phyloP scores from a whole-genome alignment of 2,329 filamentous ascomycete species.

The Cercospora zeae-maydis region DNA sequence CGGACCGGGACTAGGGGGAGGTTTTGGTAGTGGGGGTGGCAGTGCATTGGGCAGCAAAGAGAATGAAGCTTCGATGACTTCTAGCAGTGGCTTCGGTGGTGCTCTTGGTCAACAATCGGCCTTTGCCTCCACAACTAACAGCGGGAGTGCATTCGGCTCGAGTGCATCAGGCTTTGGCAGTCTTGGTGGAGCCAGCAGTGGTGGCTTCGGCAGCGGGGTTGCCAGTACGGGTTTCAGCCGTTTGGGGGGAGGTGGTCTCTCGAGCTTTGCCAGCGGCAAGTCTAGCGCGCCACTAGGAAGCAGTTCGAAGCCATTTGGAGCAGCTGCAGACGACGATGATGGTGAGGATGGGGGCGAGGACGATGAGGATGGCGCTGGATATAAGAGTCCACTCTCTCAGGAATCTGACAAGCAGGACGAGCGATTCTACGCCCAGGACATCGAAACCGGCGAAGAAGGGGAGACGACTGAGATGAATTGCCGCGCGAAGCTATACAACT shows the following conservation, averaged over 20 bases:
- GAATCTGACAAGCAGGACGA: conserved; percentile 61
- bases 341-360: conserved; percentile 50
- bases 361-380: conserved; percentile 43
- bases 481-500: conserved; percentile 80
- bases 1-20: conserved; percentile 33
- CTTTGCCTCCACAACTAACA: conserved; percentile 28
- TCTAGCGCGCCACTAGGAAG: conserved; percentile 46
- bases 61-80: conserved; percentile 24
- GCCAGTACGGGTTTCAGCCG: conserved; percentile 38
- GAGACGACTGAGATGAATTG: conserved; percentile 72
- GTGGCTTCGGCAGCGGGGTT: conserved; percentile 26
- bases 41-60: conserved; percentile 38
- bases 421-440: conserved; percentile 58
- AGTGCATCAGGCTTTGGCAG: conserved; percentile 34
- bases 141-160: conserved; percentile 34
- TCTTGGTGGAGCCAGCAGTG: conserved; percentile 23
- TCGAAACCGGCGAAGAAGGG: conserved; percentile 83
- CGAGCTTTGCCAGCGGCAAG: conserved; percentile 60
- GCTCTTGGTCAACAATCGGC: conserved; percentile 36
- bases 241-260: conserved; percentile 48
- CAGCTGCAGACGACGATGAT: conserved; percentile 56
- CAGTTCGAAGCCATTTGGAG: conserved; percentile 70
- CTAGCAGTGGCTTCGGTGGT: conserved; percentile 37
- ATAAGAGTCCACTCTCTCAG: conserved; percentile 42
- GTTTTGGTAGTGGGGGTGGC: conserved; percentile 30